Percentiles rank a stretch among this genome's conserved stretches.
These are phyloP conservation scores for Xylaria sp. DNA, from an alignment of 2,329 filamentous ascomycete genomes.

Conservation along the genomic window DNA sequence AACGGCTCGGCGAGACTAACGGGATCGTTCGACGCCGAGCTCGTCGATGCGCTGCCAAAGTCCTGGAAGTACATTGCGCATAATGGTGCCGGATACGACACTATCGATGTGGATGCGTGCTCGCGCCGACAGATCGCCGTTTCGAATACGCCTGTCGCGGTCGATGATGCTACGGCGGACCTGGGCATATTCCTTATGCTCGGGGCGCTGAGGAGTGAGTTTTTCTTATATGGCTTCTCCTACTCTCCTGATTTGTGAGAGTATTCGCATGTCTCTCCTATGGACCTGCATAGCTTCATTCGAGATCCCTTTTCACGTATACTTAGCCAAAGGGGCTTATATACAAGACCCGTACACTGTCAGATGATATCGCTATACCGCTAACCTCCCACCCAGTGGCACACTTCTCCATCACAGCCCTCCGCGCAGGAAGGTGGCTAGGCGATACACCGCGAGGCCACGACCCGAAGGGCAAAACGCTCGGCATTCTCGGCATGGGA, in stretches of 20 bases:
- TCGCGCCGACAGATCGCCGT: conserved; percentile 51
- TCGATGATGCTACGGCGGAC: conserved; percentile 62
- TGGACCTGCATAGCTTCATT: neutral
- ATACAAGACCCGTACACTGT: neutral
- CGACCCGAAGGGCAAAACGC: conserved; percentile 62
- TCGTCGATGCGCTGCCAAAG: conserved; percentile 57
- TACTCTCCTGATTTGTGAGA: no score
- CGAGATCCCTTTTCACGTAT: neutral
- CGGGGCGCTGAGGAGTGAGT: conserved; percentile 58
- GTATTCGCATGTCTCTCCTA: neutral
- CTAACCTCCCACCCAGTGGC: conserved; percentile 46
- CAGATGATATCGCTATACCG: neutral
- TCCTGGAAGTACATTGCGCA: conserved; percentile 62
- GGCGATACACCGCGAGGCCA: conserved; percentile 60
- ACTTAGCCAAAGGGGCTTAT: neutral
- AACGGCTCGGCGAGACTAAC: conserved; percentile 43
- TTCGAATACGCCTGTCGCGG: conserved; percentile 49
- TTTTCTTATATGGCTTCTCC: neutral
- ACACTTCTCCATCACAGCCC: conserved; percentile 58
- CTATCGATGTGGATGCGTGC: conserved; percentile 66
- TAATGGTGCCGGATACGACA: conserved; percentile 70
- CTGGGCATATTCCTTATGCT: conserved; percentile 63
- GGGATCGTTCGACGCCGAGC: conserved; percentile 57
- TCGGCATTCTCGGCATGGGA: conserved; percentile 70
- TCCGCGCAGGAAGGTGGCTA: conserved; percentile 57